Evolutionary conservation across 805 yeast genomes (phyloP).

Genomic region (Yamadazyma tumulicola): DNA sequence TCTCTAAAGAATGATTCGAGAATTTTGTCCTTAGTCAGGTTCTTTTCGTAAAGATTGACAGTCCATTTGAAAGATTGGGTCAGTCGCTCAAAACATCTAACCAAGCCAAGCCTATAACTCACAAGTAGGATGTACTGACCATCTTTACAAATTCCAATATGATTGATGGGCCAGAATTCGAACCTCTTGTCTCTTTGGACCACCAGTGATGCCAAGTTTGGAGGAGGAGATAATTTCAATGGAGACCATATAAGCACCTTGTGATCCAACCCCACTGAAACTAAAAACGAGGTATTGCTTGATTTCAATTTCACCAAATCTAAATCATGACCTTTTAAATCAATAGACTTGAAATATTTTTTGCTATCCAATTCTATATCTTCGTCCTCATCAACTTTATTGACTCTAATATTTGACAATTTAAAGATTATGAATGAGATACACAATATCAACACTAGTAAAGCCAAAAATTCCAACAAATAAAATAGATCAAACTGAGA

Average conservation of each 20-base stretch:
- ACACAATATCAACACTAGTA: constrained; percentile 50
- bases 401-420: constrained; percentile 15
- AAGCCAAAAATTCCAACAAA: constrained; percentile 52
- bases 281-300: constrained; percentile 60
- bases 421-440: constrained; percentile 21
- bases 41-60: constrained; percentile 23
- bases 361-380: constrained; percentile 17
- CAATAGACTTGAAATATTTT: constrained; percentile 27
- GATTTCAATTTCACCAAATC: constrained; percentile 64
- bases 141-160: constrained; percentile 52
- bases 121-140: constrained; percentile 59
- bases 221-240: constrained; percentile 24
- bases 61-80: constrained; percentile 58
- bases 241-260: constrained; percentile 74
- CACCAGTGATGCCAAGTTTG: constrained; percentile 30
- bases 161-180: constrained; percentile 61
- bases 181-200: constrained; percentile 4
- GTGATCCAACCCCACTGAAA: constrained; percentile 73
- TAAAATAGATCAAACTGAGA: constrained; percentile 36
- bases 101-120: constrained; percentile 44
- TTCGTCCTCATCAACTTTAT: constrained; percentile 5
- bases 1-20: constrained; percentile 61
- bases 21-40: constrained; percentile 29
- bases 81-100: constrained; percentile 60
- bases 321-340: constrained; percentile 44